phyloP scores from a whole-genome alignment of 1,139 yeast species.

The Lodderomyces elongisporus region DNA sequence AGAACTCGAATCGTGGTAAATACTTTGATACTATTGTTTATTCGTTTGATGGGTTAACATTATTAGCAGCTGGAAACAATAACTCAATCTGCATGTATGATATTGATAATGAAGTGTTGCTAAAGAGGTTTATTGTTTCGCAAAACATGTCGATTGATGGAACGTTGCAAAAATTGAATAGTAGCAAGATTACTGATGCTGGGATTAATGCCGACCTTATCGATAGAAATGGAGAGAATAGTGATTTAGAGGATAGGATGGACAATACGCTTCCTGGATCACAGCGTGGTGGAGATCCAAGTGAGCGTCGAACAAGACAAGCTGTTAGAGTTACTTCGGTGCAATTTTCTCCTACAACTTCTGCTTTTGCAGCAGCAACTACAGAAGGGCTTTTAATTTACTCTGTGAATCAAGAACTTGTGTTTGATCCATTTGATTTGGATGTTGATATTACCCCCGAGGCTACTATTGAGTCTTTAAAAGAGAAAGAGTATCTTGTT shows the following conservation, averaged over 20 bases:
- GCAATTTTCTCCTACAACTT: conserved; percentile 84
- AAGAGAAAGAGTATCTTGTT: conserved; percentile 66
- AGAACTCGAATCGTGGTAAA: conserved; percentile 79
- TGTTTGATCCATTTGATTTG: conserved; percentile 92
- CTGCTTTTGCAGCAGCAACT: conserved; percentile 90
- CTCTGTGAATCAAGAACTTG: conserved; percentile 68
- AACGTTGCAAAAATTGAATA: conserved; percentile 72
- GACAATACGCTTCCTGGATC: conserved; percentile 86
- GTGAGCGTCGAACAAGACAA: conserved; percentile 71
- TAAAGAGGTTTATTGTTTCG: conserved; percentile 79
- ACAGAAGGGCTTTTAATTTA: conserved; percentile 88
- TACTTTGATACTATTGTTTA: conserved; percentile 77
- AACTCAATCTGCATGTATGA: conserved; percentile 90
- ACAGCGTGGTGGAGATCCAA: conserved; percentile 83
- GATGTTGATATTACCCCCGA: conserved; percentile 91
- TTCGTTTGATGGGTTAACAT: conserved; percentile 82
- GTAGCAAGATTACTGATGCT: conserved; percentile 79
- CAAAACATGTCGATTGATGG: conserved; percentile 90
- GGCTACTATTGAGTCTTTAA: conserved; percentile 56
- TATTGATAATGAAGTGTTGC: conserved; percentile 76
- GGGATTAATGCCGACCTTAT: conserved; percentile 74
- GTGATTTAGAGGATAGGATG: conserved; percentile 78
- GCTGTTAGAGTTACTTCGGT: conserved; percentile 75
- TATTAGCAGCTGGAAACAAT: conserved; percentile 92
- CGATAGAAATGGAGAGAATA: conserved; percentile 80